Conservation (phyloP, 2,329 filamentous ascomycete species). For the Fusarium sp. region DNA sequence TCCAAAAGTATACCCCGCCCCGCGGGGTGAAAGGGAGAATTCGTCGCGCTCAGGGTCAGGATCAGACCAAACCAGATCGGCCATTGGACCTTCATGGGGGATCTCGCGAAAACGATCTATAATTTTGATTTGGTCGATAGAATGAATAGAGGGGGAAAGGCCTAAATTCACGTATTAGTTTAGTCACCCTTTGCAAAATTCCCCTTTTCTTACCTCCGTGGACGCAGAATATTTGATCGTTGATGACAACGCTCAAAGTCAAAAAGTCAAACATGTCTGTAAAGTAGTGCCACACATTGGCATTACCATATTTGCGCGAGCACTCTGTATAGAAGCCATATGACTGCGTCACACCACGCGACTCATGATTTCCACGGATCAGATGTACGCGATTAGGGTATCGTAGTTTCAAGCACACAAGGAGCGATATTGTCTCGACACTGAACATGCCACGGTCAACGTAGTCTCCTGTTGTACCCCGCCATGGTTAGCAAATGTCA, state of each 20-base stretch:
- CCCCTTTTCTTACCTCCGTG: conserved; percentile 78
- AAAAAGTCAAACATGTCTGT: conserved; percentile 99
- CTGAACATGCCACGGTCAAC: conserved; percentile 98
- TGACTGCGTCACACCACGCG: conserved; percentile 95
- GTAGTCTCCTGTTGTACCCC: conserved; percentile 78
- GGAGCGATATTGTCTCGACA: conserved; percentile 97
- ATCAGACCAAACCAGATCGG: conserved; percentile 98
- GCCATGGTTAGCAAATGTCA: conserved; percentile 18
- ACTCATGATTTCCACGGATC: conserved; percentile 98
- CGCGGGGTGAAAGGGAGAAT: conserved; percentile 91
- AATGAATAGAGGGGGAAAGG: conserved; percentile 90
- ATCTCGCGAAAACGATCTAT: conserved; percentile 99
- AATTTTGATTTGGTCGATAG: conserved; percentile 99
- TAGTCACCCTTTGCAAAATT: not conserved
- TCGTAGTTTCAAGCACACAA: conserved; percentile 95
- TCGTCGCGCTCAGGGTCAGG: conserved; percentile 97
- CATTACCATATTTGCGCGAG: conserved; percentile 96
- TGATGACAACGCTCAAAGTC: conserved; percentile 96
- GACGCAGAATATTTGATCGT: conserved; percentile 98
- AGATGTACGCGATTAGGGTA: conserved; percentile 96
- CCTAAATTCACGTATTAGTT: conserved; percentile 56
- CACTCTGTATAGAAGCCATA: conserved; percentile 99
- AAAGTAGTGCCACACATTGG: conserved; percentile 99
- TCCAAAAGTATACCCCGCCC: conserved; percentile 96
- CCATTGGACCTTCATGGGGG: conserved; percentile 98